phyloP scores from a whole-genome alignment of 2,329 filamentous ascomycete species.

The Pezicula radicicola region DNA sequence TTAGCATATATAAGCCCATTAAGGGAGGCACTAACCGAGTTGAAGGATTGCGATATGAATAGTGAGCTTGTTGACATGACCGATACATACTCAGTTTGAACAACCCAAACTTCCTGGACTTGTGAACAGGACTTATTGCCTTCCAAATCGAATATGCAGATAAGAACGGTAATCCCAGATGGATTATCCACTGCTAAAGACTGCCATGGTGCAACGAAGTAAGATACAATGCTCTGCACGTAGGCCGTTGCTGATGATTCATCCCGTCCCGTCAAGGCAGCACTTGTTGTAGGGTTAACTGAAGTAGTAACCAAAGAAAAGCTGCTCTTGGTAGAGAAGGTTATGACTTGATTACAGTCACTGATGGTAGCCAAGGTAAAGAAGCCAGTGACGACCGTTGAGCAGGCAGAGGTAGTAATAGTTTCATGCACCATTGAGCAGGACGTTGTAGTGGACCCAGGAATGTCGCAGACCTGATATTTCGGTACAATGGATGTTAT shows the following conservation, averaged over 20 bases:
- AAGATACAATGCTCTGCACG: conserved; percentile 18
- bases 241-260: conserved; percentile 8
- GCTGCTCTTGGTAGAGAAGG: conserved; percentile 21
- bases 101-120: conserved; percentile 20
- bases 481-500: conserved; percentile 15
- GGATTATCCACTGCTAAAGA: conserved; percentile 17
- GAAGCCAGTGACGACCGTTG: conserved; percentile 17
- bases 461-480: conserved; percentile 18
- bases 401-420: conserved; percentile 15
- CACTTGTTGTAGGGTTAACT: neutral
- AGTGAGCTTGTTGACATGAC: conserved; percentile 15
- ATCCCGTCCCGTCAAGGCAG: neutral
- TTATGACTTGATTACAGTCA: conserved; percentile 21
- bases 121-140: conserved; percentile 8
- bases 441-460: conserved; percentile 9
- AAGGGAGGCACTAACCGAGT: conserved; percentile 9
- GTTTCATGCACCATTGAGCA: conserved; percentile 17
- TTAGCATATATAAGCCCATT: neutral
- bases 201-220: conserved; percentile 24
- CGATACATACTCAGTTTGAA: conserved; percentile 12
- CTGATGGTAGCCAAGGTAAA: conserved; percentile 19
- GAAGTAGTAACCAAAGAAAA: conserved; percentile 16
- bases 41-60: conserved; percentile 14
- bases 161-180: conserved; percentile 14
- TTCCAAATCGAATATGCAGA: conserved; percentile 10